phyloP scores from a whole-genome alignment of 805 yeast genomes.

The Saccharomyces kudriavzevii region DNA sequence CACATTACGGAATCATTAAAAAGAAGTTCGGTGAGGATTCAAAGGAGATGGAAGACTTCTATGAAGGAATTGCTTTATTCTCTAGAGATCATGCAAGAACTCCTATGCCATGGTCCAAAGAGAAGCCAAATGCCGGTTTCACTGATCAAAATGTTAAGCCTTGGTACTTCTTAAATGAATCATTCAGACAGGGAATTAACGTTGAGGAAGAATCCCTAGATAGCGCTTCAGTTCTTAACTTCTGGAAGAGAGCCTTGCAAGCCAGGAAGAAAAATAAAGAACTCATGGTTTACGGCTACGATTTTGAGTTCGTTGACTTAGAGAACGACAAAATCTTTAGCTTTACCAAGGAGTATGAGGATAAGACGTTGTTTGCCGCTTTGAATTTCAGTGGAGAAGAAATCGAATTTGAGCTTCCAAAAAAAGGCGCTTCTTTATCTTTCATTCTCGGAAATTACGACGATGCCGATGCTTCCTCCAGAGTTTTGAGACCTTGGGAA shows the following conservation, averaged over 20 bases:
- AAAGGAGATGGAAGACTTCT: conserved; percentile 20
- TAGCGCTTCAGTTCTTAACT: conserved; percentile 37
- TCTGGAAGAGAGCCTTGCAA: conserved; percentile 37
- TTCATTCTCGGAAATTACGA: conserved; percentile 30
- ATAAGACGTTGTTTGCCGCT: conserved; percentile 31
- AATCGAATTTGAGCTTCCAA: conserved; percentile 27
- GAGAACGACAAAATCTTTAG: conserved; percentile 36
- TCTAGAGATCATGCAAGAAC: conserved; percentile 47
- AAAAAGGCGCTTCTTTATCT: conserved; percentile 26
- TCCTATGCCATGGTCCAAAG: conserved; percentile 45
- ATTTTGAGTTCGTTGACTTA: conserved; percentile 36
- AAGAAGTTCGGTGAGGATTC: conserved; percentile 1
- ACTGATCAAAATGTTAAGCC: conserved; percentile 33
- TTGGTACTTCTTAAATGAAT: conserved; percentile 29
- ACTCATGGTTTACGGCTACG: conserved; percentile 36
- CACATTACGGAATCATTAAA: conserved; percentile 32
- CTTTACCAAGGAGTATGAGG: conserved; percentile 32
- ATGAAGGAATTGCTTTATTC: conserved; percentile 29
- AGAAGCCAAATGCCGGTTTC: conserved; percentile 36
- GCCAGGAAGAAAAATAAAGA: conserved; percentile 39
- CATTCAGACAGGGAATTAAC: conserved; percentile 33
- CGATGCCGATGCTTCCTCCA: conserved; percentile 10
- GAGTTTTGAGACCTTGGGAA: conserved; percentile 36
- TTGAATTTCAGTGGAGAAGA: conserved; percentile 36
- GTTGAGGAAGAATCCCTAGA: conserved; percentile 40